Percentiles rank a stretch among this genome's conserved stretches.
Evolutionary conservation across 2,329 filamentous ascomycete species (phyloP).

Genomic region (Fusarium falciforme): DNA sequence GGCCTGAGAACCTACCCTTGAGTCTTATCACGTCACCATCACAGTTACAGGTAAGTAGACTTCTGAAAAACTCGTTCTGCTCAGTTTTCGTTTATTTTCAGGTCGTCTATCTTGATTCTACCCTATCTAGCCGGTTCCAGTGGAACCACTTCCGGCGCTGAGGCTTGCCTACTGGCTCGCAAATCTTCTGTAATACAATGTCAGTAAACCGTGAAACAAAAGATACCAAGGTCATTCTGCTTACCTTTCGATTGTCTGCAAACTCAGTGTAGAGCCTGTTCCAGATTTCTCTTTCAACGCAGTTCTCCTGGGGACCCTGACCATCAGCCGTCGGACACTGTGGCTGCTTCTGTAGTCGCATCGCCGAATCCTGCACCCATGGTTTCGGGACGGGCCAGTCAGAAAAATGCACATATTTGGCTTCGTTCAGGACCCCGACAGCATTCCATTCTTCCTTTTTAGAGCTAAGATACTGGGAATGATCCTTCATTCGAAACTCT

Average conservation of each 20-base stretch:
- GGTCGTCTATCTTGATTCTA: background rate
- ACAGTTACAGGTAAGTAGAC: background rate
- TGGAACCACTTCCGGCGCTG: slow-evolving; percentile 14
- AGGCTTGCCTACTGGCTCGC: slow-evolving; percentile 3
- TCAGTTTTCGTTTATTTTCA: background rate
- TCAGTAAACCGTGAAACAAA: background rate
- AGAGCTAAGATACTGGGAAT: slow-evolving; percentile 55
- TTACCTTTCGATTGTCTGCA: slow-evolving; percentile 20
- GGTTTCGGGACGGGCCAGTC: slow-evolving; percentile 78
- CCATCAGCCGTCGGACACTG: background rate
- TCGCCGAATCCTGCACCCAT: slow-evolving; percentile 46
- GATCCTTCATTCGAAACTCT: slow-evolving; percentile 69
- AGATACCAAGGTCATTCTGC: rapidly evolving
- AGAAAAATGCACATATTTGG: slow-evolving; percentile 77
- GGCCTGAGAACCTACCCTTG: background rate
- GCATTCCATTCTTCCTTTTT: slow-evolving; percentile 68
- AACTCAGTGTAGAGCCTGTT: slow-evolving; percentile 33
- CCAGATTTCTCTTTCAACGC: slow-evolving; percentile 28
- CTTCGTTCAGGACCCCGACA: slow-evolving; percentile 62
- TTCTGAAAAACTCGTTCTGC: background rate
- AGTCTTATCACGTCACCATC: background rate
- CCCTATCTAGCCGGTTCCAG: slow-evolving; percentile 9
- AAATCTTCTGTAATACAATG: slow-evolving; percentile 8
- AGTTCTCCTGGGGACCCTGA: background rate
- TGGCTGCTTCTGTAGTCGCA: slow-evolving; percentile 5